Evolutionary conservation across 108 stramenopile genomes (phyloP), one percentile per base, ranked within the genome.

Genomic region (Cyclotella choctawhatcheeana): DNA sequence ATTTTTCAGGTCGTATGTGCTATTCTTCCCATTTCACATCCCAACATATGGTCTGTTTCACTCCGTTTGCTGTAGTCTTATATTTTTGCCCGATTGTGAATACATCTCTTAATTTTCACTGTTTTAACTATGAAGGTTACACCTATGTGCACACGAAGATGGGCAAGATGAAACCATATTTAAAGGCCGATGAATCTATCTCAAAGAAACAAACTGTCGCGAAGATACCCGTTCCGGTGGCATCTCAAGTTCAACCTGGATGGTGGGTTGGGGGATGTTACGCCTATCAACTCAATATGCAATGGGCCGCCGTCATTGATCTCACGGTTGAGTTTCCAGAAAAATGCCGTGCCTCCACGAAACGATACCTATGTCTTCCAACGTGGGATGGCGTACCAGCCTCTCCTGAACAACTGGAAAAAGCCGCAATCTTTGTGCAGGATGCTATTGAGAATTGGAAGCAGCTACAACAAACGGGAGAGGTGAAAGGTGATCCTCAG

Each of bases 241-340:
- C 94, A 21, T 84, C 90, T 0, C 86, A 91, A 71, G 92, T 95
- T 5, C 88, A 89, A 66, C 81, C 85, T 10, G 94, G 94, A 24
- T 93, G 92, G 88, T 95, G 89, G 88, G 85, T 95, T 30, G 94
- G 94, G 26, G 91, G 94, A 35, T 89, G 90, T 72, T 84, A 92
- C 67, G 84, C 81, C 22, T 67, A 95, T 69, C 81, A 88, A 73
- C 82, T 95, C 17, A 66, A 86, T 56, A 91, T 82, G 70, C 73
- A 90, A 18, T 95, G 91, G 91, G 90, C 86, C 5, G 89, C 90
- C 6, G 81, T 93, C 22, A 79, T 95, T 40, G 94, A 95, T 73
- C 62, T 91, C 34, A 95, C 94, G 5, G 94, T 95, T 10, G 94
- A 95, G 65, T 95, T 95, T 63, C 92, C 92, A 3, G 94, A 95